phyloP scores from a whole-genome alignment of 768 basidiomycete genomes.

The Pleurotus sapidus region DNA sequence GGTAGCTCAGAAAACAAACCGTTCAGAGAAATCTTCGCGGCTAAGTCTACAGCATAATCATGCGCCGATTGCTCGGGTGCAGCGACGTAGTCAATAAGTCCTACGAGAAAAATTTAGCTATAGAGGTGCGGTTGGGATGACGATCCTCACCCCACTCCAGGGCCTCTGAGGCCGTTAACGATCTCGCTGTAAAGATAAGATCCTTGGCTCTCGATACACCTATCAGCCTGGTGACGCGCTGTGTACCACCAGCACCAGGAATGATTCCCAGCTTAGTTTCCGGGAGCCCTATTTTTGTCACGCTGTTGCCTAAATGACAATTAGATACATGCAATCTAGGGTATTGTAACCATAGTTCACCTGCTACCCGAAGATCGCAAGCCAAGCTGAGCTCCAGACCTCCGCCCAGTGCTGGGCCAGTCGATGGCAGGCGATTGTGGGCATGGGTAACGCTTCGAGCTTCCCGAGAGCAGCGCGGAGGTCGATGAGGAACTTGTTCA shows the following conservation, averaged over 20 bases:
- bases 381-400: conserved; percentile 86
- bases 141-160: conserved; percentile 58
- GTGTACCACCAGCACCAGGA: conserved; percentile 89
- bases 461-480: conserved; percentile 68
- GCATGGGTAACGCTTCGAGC: conserved; percentile 82
- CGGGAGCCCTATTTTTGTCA: conserved; percentile 86
- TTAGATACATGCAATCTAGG: background rate
- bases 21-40: conserved; percentile 62
- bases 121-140: background rate
- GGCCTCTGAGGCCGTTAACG: conserved; percentile 66
- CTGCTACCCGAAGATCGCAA: conserved; percentile 88
- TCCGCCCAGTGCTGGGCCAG: conserved; percentile 91
- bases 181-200: conserved; percentile 78
- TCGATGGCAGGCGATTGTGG: conserved; percentile 93
- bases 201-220: conserved; percentile 83
- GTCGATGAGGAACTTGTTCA: conserved; percentile 74
- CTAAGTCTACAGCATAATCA: conserved; percentile 70
- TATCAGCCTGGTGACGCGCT: conserved; percentile 73
- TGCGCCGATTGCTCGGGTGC: conserved; percentile 55
- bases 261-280: conserved; percentile 81
- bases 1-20: conserved; percentile 34
- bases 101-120: conserved; percentile 32
- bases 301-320: conserved; percentile 44
- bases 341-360: conserved; percentile 31
- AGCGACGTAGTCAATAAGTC: conserved; percentile 82